Conservation (phyloP, 2,329 filamentous ascomycete genomes). For the Paraconiothyrium brasiliense region DNA sequence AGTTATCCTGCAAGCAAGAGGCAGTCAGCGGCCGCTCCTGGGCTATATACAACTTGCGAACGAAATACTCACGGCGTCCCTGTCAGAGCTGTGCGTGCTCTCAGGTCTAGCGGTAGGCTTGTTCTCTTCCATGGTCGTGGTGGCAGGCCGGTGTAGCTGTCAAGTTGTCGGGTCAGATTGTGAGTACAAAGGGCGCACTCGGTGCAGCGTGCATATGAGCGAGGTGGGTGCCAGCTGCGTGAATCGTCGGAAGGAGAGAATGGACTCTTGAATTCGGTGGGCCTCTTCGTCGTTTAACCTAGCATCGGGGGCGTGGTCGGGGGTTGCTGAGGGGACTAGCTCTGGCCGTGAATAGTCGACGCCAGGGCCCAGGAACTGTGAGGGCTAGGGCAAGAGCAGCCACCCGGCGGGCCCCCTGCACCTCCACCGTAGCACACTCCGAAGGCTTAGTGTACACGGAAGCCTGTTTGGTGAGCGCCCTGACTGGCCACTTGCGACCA, state of each 20-base stretch:
- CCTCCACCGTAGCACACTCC: conserved; percentile 3
- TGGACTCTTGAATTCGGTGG: conserved; percentile 10
- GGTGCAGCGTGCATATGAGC: conserved; percentile 22
- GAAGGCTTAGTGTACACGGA: conserved; percentile 4
- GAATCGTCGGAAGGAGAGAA: conserved; percentile 16
- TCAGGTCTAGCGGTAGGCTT: conserved; percentile 32
- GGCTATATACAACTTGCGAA: background rate
- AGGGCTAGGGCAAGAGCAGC: conserved; percentile 18
- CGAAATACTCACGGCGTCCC: conserved; percentile 36
- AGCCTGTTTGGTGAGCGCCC: background rate
- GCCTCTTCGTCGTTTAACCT: conserved; percentile 11
- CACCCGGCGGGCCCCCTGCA: conserved; percentile 3
- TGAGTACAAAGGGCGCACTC: conserved; percentile 29
- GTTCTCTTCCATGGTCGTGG: conserved; percentile 32
- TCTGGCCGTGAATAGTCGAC: conserved; percentile 16
- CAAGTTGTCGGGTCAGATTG: conserved; percentile 6
- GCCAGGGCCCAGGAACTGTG: conserved; percentile 13
- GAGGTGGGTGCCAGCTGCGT: background rate
- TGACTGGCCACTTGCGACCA: conserved; percentile 1
- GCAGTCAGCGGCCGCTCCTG: conserved; percentile 13
- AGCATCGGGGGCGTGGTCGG: conserved; percentile 17
- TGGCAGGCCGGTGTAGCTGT: conserved; percentile 5
- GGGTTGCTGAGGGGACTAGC: conserved; percentile 20
- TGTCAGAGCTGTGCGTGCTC: conserved; percentile 46
- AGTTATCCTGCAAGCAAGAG: conserved; percentile 68